A percentile compares a stretch with the other conserved stretches of the same genome.
Conservation (phyloP, 805 yeast species). For the Myxozyma geophila region DNA sequence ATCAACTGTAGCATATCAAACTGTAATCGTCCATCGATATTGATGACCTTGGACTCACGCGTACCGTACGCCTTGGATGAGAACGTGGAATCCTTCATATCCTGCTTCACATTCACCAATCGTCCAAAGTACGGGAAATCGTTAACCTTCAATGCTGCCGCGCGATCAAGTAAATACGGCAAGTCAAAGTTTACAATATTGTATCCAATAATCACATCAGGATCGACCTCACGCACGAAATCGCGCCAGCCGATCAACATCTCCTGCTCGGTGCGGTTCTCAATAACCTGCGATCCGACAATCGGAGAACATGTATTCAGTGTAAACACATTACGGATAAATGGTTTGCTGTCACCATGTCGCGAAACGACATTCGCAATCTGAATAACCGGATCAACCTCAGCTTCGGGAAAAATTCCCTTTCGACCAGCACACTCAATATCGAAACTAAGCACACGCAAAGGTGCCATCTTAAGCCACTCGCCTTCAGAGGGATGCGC, state of each 20-base stretch:
- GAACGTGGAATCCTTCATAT: constrained; percentile 77
- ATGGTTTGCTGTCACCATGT: constrained; percentile 73
- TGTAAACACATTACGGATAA: constrained; percentile 92
- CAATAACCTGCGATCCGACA: constrained; percentile 88
- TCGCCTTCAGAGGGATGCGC: constrained; percentile 91
- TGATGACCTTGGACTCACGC: constrained; percentile 85
- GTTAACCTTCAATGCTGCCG: constrained; percentile 65
- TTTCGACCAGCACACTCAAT: constrained; percentile 98
- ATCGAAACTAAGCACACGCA: constrained; percentile 91
- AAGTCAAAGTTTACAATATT: constrained; percentile 93
- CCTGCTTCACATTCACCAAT: constrained; percentile 68
- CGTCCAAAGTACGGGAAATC: constrained; percentile 89
- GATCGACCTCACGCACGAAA: constrained; percentile 81
- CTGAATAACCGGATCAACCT: constrained; percentile 91
- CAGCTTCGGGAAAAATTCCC: constrained; percentile 95
- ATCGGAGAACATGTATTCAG: constrained; percentile 89
- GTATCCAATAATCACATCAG: constrained; percentile 96
- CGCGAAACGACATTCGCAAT: constrained; percentile 92
- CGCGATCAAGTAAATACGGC: constrained; percentile 89
- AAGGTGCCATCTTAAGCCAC: constrained; percentile 90
- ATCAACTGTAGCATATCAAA: constrained; percentile 88
- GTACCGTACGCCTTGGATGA: constrained; percentile 97
- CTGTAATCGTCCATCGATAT: constrained; percentile 95
- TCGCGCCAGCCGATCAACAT: constrained; percentile 87
- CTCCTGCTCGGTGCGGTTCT: constrained; percentile 73